phyloP scores from a whole-genome alignment of 768 basidiomycete species.

The Dacryopinax spathularia region DNA sequence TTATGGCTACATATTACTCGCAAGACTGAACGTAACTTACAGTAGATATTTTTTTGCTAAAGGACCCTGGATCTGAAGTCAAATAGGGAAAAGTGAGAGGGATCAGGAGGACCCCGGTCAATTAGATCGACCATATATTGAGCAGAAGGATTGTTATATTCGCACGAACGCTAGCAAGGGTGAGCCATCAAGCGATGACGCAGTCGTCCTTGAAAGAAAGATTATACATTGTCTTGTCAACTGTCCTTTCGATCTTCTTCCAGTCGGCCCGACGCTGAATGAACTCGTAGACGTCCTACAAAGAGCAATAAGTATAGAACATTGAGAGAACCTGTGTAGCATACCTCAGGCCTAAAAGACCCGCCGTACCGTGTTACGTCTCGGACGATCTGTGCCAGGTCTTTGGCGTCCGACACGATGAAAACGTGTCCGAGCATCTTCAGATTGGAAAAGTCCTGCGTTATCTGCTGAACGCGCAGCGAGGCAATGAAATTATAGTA shows the following conservation, averaged over 20 bases:
- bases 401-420: slow-evolving; percentile 90
- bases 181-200: slow-evolving; percentile 33
- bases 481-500: slow-evolving; percentile 82
- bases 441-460: slow-evolving; percentile 79
- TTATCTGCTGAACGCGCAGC: slow-evolving; percentile 72
- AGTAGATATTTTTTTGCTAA: no score
- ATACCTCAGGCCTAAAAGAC: slow-evolving; percentile 81
- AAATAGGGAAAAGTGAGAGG: no score
- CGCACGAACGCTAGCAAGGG: no score
- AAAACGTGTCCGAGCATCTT: slow-evolving; percentile 97
- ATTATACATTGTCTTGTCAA: slow-evolving; percentile 91
- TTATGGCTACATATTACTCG: no score
- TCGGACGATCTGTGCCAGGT: slow-evolving; percentile 87
- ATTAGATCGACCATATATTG: no score
- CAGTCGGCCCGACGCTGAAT: slow-evolving; percentile 89
- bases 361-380: slow-evolving; percentile 95
- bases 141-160: no score
- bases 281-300: slow-evolving; percentile 85
- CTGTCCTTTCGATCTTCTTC: slow-evolving; percentile 96
- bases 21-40: no score
- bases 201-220: slow-evolving; percentile 90
- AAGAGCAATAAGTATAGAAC: background rate
- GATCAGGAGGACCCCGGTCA: no score
- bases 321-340: slow-evolving; percentile 8
- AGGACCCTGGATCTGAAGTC: no score